These are phyloP conservation scores for Tuber microsphaerosporum DNA, from an alignment of 495 filamentous ascomycete species.

Conservation along the genomic window DNA sequence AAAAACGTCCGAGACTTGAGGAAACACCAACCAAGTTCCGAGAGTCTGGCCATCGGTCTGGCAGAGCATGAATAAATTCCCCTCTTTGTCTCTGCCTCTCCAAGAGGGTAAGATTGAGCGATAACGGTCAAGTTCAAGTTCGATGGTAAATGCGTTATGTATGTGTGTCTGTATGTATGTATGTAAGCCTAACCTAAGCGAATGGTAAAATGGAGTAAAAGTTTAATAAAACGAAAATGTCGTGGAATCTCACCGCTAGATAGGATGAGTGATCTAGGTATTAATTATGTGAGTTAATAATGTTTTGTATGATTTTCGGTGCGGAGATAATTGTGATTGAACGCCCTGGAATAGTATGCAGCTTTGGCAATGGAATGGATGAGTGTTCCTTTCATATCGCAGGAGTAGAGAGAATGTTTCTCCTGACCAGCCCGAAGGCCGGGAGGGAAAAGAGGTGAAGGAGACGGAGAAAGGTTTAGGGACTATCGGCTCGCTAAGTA, in stretches of 20 bases:
- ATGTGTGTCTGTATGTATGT: not conserved
- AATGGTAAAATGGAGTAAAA: not conserved
- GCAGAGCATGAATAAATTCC: not conserved
- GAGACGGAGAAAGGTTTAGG: not conserved
- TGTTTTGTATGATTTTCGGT: not conserved
- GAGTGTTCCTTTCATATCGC: not conserved
- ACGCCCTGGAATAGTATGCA: not conserved
- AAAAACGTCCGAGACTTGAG: not conserved
- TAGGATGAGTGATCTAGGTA: not conserved
- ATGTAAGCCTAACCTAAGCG: not conserved
- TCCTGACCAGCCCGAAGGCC: not conserved
- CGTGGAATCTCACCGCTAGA: not conserved
- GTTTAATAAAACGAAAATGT: not conserved
- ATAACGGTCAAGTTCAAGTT: not conserved
- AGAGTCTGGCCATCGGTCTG: not conserved
- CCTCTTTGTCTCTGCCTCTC: not conserved
- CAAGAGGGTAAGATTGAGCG: not conserved
- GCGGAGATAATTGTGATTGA: not conserved
- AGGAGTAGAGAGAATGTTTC: not conserved
- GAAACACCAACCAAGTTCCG: not conserved
- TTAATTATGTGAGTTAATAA: not conserved
- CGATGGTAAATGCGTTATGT: not conserved
- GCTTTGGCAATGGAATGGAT: too few species aligned
- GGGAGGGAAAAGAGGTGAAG: not conserved
- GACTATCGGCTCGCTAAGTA: constrained; percentile 2